A percentile compares a stretch with the other conserved stretches of the same genome.
Conservation (phyloP, 1,284 basidiomycete genomes). For the Ganoderma leucocontextum region DNA sequence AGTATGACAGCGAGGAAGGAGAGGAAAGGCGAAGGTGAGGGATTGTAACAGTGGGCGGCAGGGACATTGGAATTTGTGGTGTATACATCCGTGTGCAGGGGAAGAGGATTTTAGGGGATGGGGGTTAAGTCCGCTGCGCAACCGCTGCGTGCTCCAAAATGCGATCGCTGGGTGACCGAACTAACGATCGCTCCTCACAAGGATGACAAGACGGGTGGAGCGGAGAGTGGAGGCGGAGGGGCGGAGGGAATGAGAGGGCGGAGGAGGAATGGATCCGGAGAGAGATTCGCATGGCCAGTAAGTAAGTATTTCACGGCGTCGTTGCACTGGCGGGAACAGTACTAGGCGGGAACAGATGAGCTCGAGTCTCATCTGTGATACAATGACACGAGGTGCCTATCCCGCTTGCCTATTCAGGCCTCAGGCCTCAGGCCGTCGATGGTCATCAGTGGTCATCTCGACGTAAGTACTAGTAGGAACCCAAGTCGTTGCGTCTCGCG, state of each 20-base stretch:
- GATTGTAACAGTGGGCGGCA: conserved; percentile 9
- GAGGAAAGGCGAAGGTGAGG: conserved; percentile 8
- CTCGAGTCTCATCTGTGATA: conserved; percentile 16
- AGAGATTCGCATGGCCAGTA: conserved; percentile 3
- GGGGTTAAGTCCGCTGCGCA: conserved; percentile 8
- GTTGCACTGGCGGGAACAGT: background rate
- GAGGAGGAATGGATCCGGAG: conserved; percentile 2
- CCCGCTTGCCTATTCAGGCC: conserved; percentile 19
- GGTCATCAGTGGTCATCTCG: conserved; percentile 31
- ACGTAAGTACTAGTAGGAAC: no score
- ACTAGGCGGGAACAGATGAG: no score
- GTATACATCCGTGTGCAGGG: conserved; percentile 23
- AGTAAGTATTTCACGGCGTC: conserved; percentile 19
- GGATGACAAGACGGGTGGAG: background rate
- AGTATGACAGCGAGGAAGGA: conserved; percentile 26
- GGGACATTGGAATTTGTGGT: conserved; percentile 22
- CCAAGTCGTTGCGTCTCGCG: no score
- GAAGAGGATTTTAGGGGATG: conserved; percentile 16
- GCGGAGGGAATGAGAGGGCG: conserved; percentile 5
- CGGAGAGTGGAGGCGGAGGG: background rate
- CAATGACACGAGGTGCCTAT: conserved; percentile 18
- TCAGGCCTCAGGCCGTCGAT: no score
- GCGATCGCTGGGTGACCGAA: conserved; percentile 25
- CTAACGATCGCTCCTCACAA: conserved; percentile 24
- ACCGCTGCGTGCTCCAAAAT: conserved; percentile 16